Percentiles rank a stretch among this genome's conserved stretches.
Conservation (phyloP, 257 asterid genomes). For the Lavandula angustifolia region DNA sequence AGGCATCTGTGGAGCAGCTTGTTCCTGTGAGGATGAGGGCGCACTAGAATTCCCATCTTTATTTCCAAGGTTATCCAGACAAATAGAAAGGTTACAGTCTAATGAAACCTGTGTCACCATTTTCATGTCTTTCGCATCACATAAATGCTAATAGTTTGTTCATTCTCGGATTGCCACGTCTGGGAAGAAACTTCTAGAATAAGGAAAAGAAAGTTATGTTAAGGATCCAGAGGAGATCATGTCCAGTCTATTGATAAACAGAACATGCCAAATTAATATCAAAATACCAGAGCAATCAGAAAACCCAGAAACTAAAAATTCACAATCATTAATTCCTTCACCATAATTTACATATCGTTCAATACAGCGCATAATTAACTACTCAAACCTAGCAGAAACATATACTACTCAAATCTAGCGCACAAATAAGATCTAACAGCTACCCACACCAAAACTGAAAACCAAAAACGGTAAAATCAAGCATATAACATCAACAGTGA, state of each 20-base stretch:
- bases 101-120: constrained; percentile 68
- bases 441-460: constrained; percentile 17
- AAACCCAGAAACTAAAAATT: constrained; percentile 24
- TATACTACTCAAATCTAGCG: constrained; percentile 13
- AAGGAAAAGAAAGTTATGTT: constrained; percentile 5
- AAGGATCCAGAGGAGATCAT: neutral
- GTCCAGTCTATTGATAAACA: constrained; percentile 5
- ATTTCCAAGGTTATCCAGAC: constrained; percentile 46
- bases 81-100: constrained; percentile 47
- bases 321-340: constrained; percentile 14
- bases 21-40: constrained; percentile 52
- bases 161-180: constrained; percentile 28
- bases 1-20: constrained; percentile 49
- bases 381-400: constrained; percentile 21
- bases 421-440: constrained; percentile 1
- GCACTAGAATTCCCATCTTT: constrained; percentile 53
- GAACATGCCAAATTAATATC: constrained; percentile 8
- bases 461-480: constrained; percentile 12
- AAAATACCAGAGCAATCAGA: constrained; percentile 26
- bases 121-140: constrained; percentile 39
- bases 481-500: neutral
- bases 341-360: constrained; percentile 18
- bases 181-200: constrained; percentile 18
- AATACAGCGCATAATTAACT: constrained; percentile 19
- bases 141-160: constrained; percentile 31